A percentile compares a stretch with the other conserved stretches of the same genome.
Evolutionary conservation across 495 filamentous ascomycete genomes (phyloP).

Genomic region (Glutinoglossum americanum): DNA sequence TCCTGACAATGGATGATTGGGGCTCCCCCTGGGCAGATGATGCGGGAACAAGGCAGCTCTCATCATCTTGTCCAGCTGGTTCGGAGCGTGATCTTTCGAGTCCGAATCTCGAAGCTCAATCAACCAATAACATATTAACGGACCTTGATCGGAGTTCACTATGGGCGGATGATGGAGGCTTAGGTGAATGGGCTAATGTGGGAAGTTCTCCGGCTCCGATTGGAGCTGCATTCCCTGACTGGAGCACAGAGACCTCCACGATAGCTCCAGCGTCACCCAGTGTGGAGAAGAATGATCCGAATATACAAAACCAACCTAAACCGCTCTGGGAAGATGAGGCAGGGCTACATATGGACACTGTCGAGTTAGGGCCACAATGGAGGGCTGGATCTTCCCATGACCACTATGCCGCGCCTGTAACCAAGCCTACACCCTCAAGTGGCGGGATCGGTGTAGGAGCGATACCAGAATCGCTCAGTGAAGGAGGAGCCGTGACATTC

Average conservation of each 20-base stretch:
- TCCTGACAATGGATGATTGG: conserved; percentile 1
- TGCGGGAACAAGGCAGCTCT: background rate
- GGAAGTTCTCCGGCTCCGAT: background rate
- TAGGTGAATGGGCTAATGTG: background rate
- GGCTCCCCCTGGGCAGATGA: conserved; percentile 1
- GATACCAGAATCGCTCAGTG: background rate
- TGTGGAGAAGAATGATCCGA: background rate
- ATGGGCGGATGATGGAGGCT: background rate
- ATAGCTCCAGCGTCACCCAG: background rate
- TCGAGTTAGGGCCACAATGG: background rate
- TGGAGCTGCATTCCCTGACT: background rate
- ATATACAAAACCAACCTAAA: background rate
- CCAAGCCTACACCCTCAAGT: background rate
- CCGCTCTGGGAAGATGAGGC: background rate
- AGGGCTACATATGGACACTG: no score
- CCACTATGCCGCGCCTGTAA: background rate
- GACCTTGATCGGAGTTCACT: background rate
- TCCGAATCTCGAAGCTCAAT: background rate
- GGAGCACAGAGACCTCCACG: background rate
- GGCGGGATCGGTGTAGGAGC: background rate
- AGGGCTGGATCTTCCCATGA: background rate
- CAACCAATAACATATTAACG: background rate
- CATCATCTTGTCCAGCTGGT: background rate
- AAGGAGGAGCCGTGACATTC: background rate
- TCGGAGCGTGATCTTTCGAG: background rate